phyloP scores from a whole-genome alignment of 1,139 yeast genomes.

The Geotrichum histeridarum region DNA sequence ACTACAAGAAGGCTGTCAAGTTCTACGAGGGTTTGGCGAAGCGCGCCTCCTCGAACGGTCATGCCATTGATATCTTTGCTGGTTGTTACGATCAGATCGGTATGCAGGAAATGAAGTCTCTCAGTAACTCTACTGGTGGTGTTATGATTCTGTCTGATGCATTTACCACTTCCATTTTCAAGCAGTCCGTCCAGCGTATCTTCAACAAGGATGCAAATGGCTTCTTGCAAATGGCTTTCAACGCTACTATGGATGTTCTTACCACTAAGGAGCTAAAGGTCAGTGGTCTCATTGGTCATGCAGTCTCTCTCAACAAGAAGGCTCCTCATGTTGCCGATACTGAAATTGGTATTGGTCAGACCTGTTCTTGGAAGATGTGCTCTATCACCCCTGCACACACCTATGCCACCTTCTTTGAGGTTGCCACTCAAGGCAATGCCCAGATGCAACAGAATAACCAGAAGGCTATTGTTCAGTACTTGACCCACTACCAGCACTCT shows the following conservation, averaged over 20 bases:
- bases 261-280: constrained; percentile 81
- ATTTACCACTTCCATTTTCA: constrained; percentile 88
- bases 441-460: constrained; percentile 52
- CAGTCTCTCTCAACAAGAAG: constrained; percentile 40
- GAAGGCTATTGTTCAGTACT: constrained; percentile 52
- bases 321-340: constrained; percentile 74
- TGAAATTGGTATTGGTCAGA: constrained; percentile 89
- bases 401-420: constrained; percentile 83
- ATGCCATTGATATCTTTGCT: constrained; percentile 82
- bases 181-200: constrained; percentile 79
- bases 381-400: constrained; percentile 81
- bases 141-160: constrained; percentile 83
- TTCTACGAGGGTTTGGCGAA: constrained; percentile 72
- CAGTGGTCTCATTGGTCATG: constrained; percentile 88
- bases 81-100: constrained; percentile 97
- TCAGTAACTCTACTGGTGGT: constrained; percentile 86
- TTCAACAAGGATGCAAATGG: constrained; percentile 81
- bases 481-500: constrained; percentile 64
- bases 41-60: constrained; percentile 67
- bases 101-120: constrained; percentile 83
- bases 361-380: constrained; percentile 82
- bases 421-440: constrained; percentile 47
- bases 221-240: constrained; percentile 71
- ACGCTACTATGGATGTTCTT: constrained; percentile 62
- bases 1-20: constrained; percentile 78